Evolutionary conservation across 306 rosid genomes (phyloP).

Genomic region (Quillaja saponaria): DNA sequence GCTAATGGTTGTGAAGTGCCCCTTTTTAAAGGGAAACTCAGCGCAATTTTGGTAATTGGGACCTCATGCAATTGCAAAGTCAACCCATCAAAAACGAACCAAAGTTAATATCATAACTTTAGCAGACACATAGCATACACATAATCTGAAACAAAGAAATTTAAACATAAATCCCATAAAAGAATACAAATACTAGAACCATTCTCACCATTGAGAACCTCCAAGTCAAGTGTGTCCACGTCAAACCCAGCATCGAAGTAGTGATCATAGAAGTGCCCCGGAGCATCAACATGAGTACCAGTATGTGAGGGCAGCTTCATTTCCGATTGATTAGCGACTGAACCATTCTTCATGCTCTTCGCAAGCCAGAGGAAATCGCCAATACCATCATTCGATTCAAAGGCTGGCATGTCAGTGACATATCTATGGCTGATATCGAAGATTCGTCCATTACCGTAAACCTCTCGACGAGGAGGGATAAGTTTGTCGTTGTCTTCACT

Average conservation of each 20-base stretch:
- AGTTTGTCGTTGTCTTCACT: slow-evolving; percentile 20
- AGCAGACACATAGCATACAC: background rate
- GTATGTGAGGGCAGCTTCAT: slow-evolving; percentile 70
- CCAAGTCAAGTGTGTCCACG: slow-evolving; percentile 70
- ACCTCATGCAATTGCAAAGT: background rate
- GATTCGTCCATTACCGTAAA: slow-evolving; percentile 65
- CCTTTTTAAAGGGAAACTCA: background rate
- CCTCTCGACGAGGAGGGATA: slow-evolving; percentile 72
- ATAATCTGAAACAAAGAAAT: background rate
- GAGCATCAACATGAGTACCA: slow-evolving; percentile 88
- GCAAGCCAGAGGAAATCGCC: slow-evolving; percentile 71
- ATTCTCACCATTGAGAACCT: slow-evolving; percentile 64
- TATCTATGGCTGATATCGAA: slow-evolving; percentile 64
- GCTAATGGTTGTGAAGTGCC: no score
- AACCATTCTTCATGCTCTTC: slow-evolving; percentile 81
- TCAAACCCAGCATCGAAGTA: slow-evolving; percentile 87
- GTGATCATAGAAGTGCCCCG: slow-evolving; percentile 74
- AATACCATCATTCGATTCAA: slow-evolving; percentile 58
- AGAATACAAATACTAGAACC: background rate
- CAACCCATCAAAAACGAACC: background rate
- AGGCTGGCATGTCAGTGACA: slow-evolving; percentile 58
- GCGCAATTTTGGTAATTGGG: background rate
- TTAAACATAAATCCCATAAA: no score
- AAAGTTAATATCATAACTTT: background rate
- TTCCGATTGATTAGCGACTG: slow-evolving; percentile 55